Percentiles rank a stretch among this genome's conserved stretches.
phyloP scores from a whole-genome alignment of 2,329 filamentous ascomycete species.

The Grosmannia huntii region DNA sequence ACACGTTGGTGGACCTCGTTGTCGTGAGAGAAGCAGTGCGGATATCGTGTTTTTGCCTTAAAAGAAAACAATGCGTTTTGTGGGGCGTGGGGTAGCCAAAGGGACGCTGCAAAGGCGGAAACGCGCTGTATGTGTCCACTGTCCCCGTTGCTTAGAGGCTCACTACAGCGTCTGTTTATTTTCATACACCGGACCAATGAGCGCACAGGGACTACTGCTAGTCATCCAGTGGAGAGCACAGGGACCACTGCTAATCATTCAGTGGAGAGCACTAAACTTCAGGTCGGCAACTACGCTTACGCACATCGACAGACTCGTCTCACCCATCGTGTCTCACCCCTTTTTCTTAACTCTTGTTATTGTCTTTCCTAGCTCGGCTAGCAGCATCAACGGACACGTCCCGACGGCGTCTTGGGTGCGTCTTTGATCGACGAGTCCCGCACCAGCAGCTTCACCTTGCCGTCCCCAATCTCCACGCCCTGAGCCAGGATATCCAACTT shows the following conservation, averaged over 20 bases:
- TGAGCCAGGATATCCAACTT: constrained; percentile 48
- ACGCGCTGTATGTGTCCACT: too few species aligned
- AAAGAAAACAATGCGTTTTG: neutral
- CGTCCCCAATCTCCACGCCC: constrained; percentile 55
- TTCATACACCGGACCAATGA: neutral
- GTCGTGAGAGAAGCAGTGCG: neutral
- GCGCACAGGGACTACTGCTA: neutral
- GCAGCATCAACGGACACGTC: neutral
- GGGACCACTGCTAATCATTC: too few species aligned
- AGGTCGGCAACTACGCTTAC: neutral
- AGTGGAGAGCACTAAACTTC: neutral
- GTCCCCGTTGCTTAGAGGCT: neutral
- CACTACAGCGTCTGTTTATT: neutral
- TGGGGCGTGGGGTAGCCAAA: neutral
- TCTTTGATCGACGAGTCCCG: constrained; percentile 33
- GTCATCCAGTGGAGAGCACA: too few species aligned
- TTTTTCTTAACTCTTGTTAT: neutral
- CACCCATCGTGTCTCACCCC: neutral
- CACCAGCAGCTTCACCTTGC: constrained; percentile 52
- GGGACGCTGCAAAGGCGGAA: neutral
- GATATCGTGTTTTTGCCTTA: neutral
- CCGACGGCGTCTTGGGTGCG: constrained; percentile 31
- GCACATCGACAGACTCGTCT: neutral
- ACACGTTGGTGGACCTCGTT: neutral
- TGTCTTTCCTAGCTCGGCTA: neutral